A percentile compares a stretch with the other conserved stretches of the same genome.
Evolutionary conservation across 139 green algal genomes (phyloP).

Genomic region (Desmodesmus armatus): DNA sequence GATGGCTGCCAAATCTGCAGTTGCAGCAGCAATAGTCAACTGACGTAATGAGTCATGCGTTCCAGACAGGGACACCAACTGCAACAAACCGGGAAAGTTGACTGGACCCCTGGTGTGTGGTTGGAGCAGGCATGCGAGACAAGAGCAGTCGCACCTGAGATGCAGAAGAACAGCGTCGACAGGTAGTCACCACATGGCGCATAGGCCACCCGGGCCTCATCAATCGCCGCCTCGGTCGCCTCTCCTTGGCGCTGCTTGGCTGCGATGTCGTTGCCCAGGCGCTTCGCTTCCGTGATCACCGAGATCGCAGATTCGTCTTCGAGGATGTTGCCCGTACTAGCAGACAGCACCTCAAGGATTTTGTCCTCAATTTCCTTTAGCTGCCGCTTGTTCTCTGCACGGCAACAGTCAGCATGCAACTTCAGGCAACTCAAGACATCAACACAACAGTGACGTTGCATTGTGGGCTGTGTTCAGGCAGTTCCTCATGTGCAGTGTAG

Average conservation of each 20-base stretch:
- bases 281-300: constrained; percentile 84
- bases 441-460: not conserved
- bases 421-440: not conserved
- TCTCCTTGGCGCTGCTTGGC: constrained; percentile 75
- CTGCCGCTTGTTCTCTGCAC: constrained; percentile 74
- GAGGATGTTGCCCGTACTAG: constrained; percentile 77
- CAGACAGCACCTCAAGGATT: constrained; percentile 74
- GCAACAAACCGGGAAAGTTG: too few species aligned
- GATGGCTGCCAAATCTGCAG: constrained; percentile 60
- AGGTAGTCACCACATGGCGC: constrained; percentile 78
- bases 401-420: constrained; percentile 52
- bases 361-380: constrained; percentile 86
- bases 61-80: too few species aligned
- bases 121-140: not conserved
- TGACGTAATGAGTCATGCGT: too few species aligned
- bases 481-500: not conserved
- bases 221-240: constrained; percentile 78
- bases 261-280: constrained; percentile 78
- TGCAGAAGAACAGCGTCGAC: constrained; percentile 86
- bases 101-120: too few species aligned
- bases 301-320: constrained; percentile 83
- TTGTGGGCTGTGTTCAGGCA: not conserved
- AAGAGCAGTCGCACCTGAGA: constrained; percentile 51
- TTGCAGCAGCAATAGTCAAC: not conserved
- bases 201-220: constrained; percentile 73